Conservation (phyloP, 192 early-diverging fungal genomes). For the Coemansia sp. region DNA sequence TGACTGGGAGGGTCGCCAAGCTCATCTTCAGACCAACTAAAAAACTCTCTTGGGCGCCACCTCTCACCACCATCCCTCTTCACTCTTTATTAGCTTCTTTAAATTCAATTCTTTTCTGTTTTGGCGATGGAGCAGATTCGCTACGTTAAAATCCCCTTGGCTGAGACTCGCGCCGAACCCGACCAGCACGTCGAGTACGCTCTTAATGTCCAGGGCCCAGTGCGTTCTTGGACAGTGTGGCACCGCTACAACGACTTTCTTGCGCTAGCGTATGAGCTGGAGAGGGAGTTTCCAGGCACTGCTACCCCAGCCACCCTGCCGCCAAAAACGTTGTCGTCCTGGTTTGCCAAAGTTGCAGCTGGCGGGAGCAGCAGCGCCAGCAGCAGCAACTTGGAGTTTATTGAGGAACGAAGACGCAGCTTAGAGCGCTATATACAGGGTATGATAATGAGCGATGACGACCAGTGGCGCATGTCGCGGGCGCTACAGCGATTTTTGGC, state of each 20-base stretch:
- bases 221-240: conserved; percentile 84
- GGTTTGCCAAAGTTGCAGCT: conserved; percentile 33
- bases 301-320: conserved; percentile 66
- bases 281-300: conserved; percentile 63
- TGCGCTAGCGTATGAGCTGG: conserved; percentile 61
- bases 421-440: conserved; percentile 77
- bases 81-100: not conserved
- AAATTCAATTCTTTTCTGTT: not conserved
- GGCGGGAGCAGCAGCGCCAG: conserved; percentile 9
- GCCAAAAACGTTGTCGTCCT: conserved; percentile 67
- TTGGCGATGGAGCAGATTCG: conserved; percentile 50
- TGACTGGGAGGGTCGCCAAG: conserved; percentile 24
- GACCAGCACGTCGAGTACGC: conserved; percentile 68
- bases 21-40: conserved; percentile 23
- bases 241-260: conserved; percentile 84
- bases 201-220: conserved; percentile 70
- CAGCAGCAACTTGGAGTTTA: conserved; percentile 31
- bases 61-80: conserved; percentile 1
- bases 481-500: conserved; percentile 75
- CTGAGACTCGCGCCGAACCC: conserved; percentile 43
- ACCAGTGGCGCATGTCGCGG: conserved; percentile 69
- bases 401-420: conserved; percentile 70
- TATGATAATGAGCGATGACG: conserved; percentile 68
- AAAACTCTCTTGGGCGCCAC: too few species aligned
- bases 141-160: conserved; percentile 45